phyloP scores from a whole-genome alignment of 805 yeast genomes.

The baker's yeast (Saccharomyces cerevisiae) region DNA sequence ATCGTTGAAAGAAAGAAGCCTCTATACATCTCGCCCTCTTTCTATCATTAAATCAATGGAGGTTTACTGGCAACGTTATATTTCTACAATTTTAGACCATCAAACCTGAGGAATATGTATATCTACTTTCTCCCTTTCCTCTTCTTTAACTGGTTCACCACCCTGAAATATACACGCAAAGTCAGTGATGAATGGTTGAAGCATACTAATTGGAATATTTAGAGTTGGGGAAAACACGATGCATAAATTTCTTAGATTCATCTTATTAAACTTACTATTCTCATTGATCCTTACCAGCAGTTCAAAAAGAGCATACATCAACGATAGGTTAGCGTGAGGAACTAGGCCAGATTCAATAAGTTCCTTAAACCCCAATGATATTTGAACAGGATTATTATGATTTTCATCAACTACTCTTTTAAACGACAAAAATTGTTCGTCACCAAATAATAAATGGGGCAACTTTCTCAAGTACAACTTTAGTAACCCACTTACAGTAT shows the following conservation, averaged over 20 bases:
- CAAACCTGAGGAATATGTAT: conserved; percentile 41
- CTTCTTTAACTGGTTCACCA: conserved; percentile 35
- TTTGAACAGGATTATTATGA: conserved; percentile 23
- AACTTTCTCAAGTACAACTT: conserved; percentile 75
- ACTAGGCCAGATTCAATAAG: conserved; percentile 30
- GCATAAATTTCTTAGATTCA: conserved; percentile 73
- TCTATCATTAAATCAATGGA: background rate
- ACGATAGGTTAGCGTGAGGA: conserved; percentile 49
- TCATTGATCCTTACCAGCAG: conserved; percentile 58
- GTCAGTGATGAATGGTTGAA: conserved; percentile 54
- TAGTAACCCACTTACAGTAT: conserved; percentile 78
- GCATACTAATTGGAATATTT: conserved; percentile 53
- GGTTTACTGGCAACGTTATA: background rate
- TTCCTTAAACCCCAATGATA: conserved; percentile 28
- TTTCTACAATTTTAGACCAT: background rate
- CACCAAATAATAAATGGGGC: conserved; percentile 61
- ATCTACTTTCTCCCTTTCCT: conserved; percentile 42
- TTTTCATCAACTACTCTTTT: conserved; percentile 29
- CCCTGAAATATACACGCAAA: conserved; percentile 53
- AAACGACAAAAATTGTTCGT: conserved; percentile 36
- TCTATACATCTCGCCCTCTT: conserved; percentile 16
- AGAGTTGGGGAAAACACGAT: conserved; percentile 80
- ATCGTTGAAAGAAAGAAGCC: background rate
- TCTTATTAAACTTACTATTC: conserved; percentile 59
- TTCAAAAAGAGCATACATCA: conserved; percentile 57